A percentile compares a stretch with the other conserved stretches of the same genome.
phyloP scores from a whole-genome alignment of 140 eudicot genomes.

The Stevia rebaudiana region DNA sequence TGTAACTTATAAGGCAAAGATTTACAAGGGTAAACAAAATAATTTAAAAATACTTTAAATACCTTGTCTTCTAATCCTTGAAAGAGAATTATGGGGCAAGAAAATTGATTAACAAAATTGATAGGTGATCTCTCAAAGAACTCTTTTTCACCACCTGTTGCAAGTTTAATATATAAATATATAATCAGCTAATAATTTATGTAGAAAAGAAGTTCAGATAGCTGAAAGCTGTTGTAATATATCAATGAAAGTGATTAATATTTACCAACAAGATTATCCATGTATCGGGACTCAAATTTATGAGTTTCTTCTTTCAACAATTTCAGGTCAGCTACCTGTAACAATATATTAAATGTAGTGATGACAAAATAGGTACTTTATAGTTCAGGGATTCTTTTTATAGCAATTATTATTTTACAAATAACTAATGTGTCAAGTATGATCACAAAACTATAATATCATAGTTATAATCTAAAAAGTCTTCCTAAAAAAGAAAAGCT shows the following conservation, averaged over 20 bases:
- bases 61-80: conserved; percentile 98
- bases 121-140: conserved; percentile 88
- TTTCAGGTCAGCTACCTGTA: conserved; percentile 84
- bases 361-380: background rate
- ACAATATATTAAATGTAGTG: background rate
- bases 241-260: background rate
- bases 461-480: background rate
- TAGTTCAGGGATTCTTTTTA: background rate
- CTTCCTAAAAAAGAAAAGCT: background rate
- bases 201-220: background rate
- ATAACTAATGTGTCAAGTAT: background rate
- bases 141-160: conserved; percentile 72
- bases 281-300: conserved; percentile 87
- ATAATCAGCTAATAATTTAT: background rate
- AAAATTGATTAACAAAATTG: conserved; percentile 76
- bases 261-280: conserved; percentile 82
- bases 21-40: background rate
- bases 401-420: background rate
- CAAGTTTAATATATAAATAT: background rate
- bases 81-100: conserved; percentile 90
- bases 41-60: background rate
- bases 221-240: background rate
- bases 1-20: background rate
- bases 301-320: conserved; percentile 74
- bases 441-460: background rate